These are phyloP conservation scores for Fusarium poae DNA, from an alignment of 2,329 filamentous ascomycete species.

Conservation along the genomic window DNA sequence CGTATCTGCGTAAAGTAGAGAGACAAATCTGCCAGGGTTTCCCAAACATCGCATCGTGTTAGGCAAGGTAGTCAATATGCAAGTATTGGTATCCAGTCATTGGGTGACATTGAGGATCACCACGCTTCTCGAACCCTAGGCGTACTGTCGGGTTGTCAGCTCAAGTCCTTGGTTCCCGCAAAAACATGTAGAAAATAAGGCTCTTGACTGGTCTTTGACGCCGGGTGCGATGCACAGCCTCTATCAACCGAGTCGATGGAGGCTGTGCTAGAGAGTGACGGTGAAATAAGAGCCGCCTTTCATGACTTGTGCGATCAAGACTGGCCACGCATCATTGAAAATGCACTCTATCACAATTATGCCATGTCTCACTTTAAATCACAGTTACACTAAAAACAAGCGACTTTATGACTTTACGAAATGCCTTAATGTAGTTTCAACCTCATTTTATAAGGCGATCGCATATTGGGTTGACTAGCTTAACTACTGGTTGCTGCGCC, in stretches of 20 bases:
- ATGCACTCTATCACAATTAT: slow-evolving; percentile 9
- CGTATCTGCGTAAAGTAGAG: not conserved
- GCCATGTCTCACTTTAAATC: slow-evolving; percentile 16
- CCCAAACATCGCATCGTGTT: slow-evolving; percentile 19
- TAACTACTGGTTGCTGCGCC: slow-evolving; percentile 26
- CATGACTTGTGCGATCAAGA: slow-evolving; percentile 23
- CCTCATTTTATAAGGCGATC: slow-evolving; percentile 19
- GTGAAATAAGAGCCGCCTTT: slow-evolving; percentile 22
- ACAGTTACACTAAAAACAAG: slow-evolving; percentile 20
- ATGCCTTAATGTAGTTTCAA: slow-evolving; percentile 15
- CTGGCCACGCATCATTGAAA: slow-evolving; percentile 31
- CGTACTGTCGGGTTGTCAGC: slow-evolving; percentile 24
- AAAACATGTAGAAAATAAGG: slow-evolving; percentile 9
- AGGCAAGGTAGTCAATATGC: slow-evolving; percentile 27
- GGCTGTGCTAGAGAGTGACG: slow-evolving; percentile 24
- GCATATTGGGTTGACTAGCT: slow-evolving; percentile 1
- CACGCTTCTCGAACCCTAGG: slow-evolving; percentile 24
- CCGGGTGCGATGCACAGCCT: slow-evolving; percentile 22
- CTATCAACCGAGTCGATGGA: slow-evolving; percentile 12
- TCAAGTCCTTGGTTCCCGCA: slow-evolving; percentile 3
- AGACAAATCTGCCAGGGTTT: slow-evolving; percentile 18
- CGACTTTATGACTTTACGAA: slow-evolving; percentile 6
- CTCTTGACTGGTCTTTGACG: slow-evolving; percentile 14
- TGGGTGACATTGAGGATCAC: slow-evolving; percentile 1
- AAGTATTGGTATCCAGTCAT: slow-evolving; percentile 23